Base-by-base conservation (phyloP, 768 basidiomycete species). In the Glaciozyma martinii region DNA sequence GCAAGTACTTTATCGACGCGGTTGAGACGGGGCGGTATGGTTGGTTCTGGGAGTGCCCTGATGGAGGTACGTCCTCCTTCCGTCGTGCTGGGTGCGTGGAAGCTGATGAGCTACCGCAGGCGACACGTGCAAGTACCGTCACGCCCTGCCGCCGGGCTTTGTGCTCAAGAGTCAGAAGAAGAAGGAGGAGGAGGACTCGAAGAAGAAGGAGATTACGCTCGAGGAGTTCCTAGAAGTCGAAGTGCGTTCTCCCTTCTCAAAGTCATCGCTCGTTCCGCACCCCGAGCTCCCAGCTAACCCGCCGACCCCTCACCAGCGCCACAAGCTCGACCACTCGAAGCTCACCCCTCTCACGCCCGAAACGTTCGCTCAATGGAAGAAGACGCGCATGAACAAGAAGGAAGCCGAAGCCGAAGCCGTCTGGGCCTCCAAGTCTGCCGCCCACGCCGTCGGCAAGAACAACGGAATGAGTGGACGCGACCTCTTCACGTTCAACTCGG, bases 201-300 rank as follows among this genome's bases (percentile, higher is more conserved):
- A 78, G 72, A 93, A 90, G 77, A 87, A 88, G 63, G 79, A 81
- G 57, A 98, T 99, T 75, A 90, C 89, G 71, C 71, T 99, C 46
- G 95, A 98, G 75, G 95, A 98, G 71, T 99, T 99, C 80, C 76
- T 99, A 62, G 95, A 99, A 79, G 90, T 90, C 57, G 94, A 98
- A 85, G 92, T 91, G 71, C 61, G 81, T 71, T 40, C 43, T 13
- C 37, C 4, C 18, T 50, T 52, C 49, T n/a, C n/a, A n/a, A n/a
- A n/a, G 42, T 33, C 33, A 21, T 52, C 9, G 5, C 29, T 27
- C 58, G 8, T 10, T 47, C 40, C 32, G 29, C 32, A 30, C 53
- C 5, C 27, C 27, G 27, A 23, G 27, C 37, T 15, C 21, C 13
- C 29, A 32, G n/a, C 15, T 4, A 3, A 37, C 30, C 44, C 32